Conservation (phyloP, 2,329 filamentous ascomycete species). For the Fusarium sp. region DNA sequence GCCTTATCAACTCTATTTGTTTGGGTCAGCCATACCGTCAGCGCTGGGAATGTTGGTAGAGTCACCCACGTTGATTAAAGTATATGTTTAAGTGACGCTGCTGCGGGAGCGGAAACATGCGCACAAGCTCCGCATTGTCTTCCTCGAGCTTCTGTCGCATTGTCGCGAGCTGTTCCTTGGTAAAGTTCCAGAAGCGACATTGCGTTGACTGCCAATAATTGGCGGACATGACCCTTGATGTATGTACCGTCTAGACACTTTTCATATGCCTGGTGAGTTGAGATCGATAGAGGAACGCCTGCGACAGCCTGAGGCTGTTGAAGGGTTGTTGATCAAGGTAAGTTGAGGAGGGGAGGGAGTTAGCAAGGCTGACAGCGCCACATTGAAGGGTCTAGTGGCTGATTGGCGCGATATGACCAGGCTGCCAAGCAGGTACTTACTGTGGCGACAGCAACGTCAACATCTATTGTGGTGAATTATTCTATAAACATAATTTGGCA, state of each 20-base stretch:
- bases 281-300: not conserved
- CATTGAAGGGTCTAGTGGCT: slow-evolving; percentile 32
- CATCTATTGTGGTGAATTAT: not conserved
- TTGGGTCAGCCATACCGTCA: slow-evolving; percentile 9
- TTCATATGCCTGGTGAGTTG: not conserved
- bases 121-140: slow-evolving; percentile 78
- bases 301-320: slow-evolving; percentile 18
- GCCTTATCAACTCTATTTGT: slow-evolving; percentile 76
- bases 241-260: slow-evolving; percentile 19
- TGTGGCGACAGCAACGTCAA: not conserved
- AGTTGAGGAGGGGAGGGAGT: slow-evolving; percentile 22
- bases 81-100: slow-evolving; percentile 87
- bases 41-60: not conserved
- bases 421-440: not conserved
- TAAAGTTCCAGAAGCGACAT: slow-evolving; percentile 89
- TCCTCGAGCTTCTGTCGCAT: slow-evolving; percentile 83
- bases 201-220: slow-evolving; percentile 98
- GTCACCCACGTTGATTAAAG: slow-evolving; percentile 84
- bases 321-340: slow-evolving; percentile 10
- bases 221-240: slow-evolving; percentile 76
- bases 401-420: slow-evolving; percentile 21
- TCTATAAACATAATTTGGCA: not conserved
- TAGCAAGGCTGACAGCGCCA: slow-evolving; percentile 35
- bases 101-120: slow-evolving; percentile 85
- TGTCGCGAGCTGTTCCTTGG: slow-evolving; percentile 80